phyloP scores from a whole-genome alignment of 1,139 yeast species.

The Debaryomyces psychrophilus region DNA sequence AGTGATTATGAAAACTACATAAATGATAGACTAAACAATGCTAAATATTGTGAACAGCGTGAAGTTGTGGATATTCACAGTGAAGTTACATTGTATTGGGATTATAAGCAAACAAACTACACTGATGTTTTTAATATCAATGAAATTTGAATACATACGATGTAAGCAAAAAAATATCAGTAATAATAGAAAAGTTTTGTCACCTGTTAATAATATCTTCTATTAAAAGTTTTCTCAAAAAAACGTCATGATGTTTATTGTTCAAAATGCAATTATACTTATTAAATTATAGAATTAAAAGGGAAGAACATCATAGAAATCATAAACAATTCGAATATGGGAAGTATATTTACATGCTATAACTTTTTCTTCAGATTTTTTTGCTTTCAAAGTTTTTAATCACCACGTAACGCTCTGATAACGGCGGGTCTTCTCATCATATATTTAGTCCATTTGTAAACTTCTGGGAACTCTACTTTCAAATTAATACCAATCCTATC shows the following conservation, averaged over 20 bases:
- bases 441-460: conserved; percentile 90
- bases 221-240: background rate
- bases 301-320: conserved; percentile 2
- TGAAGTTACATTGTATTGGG: conserved; percentile 40
- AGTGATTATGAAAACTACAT: conserved; percentile 41
- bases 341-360: conserved; percentile 4
- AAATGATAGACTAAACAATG: conserved; percentile 32
- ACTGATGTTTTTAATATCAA: background rate
- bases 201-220: background rate
- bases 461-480: conserved; percentile 90
- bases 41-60: conserved; percentile 37
- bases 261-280: background rate
- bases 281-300: conserved; percentile 3
- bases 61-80: conserved; percentile 21
- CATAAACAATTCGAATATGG: background rate
- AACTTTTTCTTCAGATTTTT: background rate
- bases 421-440: conserved; percentile 92
- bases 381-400: conserved; percentile 22
- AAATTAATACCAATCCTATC: conserved; percentile 89
- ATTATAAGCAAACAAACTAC: conserved; percentile 19
- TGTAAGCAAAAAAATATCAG: too few species aligned
- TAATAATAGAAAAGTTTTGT: too few species aligned
- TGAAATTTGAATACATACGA: too few species aligned
- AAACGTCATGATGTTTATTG: background rate
- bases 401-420: conserved; percentile 73